Evolutionary conservation across 176 grass and related monocot species (phyloP), one percentile per base, ranked within the genome.

Genomic region (Tuctoria greenei): DNA sequence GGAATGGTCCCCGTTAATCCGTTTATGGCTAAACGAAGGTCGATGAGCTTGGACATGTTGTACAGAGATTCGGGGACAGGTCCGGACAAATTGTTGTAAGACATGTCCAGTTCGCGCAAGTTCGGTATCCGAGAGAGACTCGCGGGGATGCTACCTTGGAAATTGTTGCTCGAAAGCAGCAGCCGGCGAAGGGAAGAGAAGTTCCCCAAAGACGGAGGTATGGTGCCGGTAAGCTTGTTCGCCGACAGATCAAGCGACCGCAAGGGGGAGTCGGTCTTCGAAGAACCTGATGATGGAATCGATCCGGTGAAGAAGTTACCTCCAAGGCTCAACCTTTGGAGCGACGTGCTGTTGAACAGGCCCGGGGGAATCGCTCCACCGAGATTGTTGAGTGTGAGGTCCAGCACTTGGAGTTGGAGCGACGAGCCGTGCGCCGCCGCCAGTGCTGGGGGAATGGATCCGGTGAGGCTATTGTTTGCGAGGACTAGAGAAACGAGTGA

Each of bases 81-180:
- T 24, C 79, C 79, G 36, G 79, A 82, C 21, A 82, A 61, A 15
- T 16, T 61, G 25, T 82, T 82, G 21, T 36, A 51, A 16, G 68
- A 37, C 24, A 40, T 26, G 16, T 82, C 79, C 14, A 82, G 62
- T 24, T 73, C 4, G 63, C 50, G 21, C 34, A 81, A 59, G 28
- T 59, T 72, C 10, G 37, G 25, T 5, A 35, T 2, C 46, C 9
- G 56, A 5, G 46, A 21, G 20, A 77, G 16, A 20, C 12, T 84
- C 17, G 31, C n/a, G 16, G 82, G 82, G 46, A 84, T 70, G 8
- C 2, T 54, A 9, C 82, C 82, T 7, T 62, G 4, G 13, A 84
- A 36, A 0, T 31, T 17, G 39, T 84, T 84, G 7, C 28, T 3
- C 11, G 28, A 27, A 36, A 83, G 58, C 58, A 31, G 1, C 6